Evolutionary conservation across 495 filamentous ascomycete species (phyloP).

Genomic region (Penicillium mononematosum): DNA sequence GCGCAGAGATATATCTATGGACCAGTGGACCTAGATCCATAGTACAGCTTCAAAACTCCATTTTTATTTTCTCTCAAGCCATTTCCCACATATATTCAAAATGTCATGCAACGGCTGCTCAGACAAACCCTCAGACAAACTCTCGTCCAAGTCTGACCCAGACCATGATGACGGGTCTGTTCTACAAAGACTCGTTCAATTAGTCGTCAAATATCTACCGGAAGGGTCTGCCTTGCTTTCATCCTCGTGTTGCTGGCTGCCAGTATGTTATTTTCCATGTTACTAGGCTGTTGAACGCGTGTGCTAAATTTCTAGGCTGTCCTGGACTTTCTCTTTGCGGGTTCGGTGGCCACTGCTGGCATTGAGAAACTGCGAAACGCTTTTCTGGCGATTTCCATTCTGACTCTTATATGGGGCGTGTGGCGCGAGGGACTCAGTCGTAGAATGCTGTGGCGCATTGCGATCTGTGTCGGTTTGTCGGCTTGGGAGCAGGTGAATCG

Average conservation of each 20-base stretch:
- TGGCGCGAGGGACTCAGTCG: not conserved
- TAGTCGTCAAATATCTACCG: not conserved
- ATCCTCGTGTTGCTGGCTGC: slow-evolving; percentile 1
- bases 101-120: not conserved
- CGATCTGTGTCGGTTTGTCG: not conserved
- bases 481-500: not conserved
- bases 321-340: not conserved
- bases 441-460: not conserved
- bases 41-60: not conserved
- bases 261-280: not conserved
- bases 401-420: not conserved
- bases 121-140: not conserved
- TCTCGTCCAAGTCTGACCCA: not conserved
- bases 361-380: not conserved
- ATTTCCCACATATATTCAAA: not conserved
- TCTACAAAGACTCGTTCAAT: not conserved
- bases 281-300: not conserved
- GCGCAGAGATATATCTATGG: not conserved
- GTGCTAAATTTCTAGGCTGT: not conserved
- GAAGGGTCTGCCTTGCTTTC: slow-evolving; percentile 3
- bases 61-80: not conserved
- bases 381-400: not conserved
- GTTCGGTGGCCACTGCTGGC: not conserved
- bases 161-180: not conserved
- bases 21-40: not conserved